phyloP scores from a whole-genome alignment of 257 asterid genomes.

The Ajuga chamaepitys region DNA sequence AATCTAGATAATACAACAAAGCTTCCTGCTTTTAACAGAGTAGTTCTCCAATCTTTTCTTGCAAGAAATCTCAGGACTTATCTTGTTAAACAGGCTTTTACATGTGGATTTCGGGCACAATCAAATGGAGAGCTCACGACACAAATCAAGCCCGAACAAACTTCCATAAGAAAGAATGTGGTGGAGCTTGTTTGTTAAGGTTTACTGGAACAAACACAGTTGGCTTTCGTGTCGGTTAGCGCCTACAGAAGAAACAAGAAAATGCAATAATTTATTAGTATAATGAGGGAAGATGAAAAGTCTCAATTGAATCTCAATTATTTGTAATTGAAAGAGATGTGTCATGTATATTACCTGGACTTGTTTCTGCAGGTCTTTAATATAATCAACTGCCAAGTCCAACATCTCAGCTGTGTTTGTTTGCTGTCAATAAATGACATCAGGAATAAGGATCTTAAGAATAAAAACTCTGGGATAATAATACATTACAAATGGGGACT shows the following conservation, averaged over 20 bases:
- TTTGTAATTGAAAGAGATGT: conserved; percentile 5
- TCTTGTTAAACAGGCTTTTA: not conserved
- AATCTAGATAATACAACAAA: conserved; percentile 5
- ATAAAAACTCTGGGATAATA: not conserved
- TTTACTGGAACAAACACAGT: conserved; percentile 36
- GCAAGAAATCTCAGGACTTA: not conserved
- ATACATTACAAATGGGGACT: not conserved
- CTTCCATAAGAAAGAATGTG: conserved; percentile 4
- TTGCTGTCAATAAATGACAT: conserved; percentile 36
- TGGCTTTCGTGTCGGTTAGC: conserved; percentile 27
- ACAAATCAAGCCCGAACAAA: not conserved
- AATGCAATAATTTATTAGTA: too few relatives aligned
- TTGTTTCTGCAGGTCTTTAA: conserved; percentile 51
- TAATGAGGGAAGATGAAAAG: conserved; percentile 11
- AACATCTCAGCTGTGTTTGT: conserved; percentile 61
- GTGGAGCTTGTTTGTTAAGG: conserved; percentile 10
- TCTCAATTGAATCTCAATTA: conserved; percentile 7
- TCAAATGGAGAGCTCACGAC: not conserved
- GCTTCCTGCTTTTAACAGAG: not conserved
- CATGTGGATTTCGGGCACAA: not conserved
- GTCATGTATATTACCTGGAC: conserved; percentile 32
- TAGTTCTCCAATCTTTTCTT: not conserved
- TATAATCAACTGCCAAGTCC: conserved; percentile 50
- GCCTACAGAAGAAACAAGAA: conserved; percentile 20
- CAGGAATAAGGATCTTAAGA: not conserved